A percentile compares a stretch with the other conserved stretches of the same genome.
phyloP scores from a whole-genome alignment of 345 rosid species.

The Alliaria petiolata region DNA sequence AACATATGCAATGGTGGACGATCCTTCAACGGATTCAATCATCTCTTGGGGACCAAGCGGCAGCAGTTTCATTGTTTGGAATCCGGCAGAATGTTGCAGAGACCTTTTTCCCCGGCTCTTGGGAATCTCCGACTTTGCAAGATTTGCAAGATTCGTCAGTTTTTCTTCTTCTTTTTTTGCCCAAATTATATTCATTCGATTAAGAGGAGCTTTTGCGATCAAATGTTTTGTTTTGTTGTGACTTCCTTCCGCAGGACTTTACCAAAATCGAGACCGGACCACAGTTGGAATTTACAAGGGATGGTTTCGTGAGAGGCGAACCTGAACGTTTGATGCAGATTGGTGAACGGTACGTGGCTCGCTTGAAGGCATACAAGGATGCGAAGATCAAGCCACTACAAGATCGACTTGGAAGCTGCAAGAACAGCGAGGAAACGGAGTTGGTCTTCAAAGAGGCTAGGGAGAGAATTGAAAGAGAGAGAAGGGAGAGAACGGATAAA shows the following conservation, averaged over 20 bases:
- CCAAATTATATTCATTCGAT: too few species aligned
- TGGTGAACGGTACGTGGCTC: not conserved
- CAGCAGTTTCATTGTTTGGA: constrained; percentile 65
- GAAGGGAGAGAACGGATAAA: too few species aligned
- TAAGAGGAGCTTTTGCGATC: too few species aligned
- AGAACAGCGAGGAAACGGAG: not conserved
- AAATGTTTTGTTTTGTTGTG: not conserved
- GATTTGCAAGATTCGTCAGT: constrained; percentile 12
- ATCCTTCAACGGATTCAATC: constrained; percentile 49
- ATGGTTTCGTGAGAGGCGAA: not conserved
- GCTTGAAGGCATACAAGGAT: too few species aligned
- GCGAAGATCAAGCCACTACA: not conserved
- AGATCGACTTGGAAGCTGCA: not conserved
- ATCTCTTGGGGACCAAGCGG: constrained; percentile 58
- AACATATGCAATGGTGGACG: constrained; percentile 75
- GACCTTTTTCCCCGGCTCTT: too few species aligned
- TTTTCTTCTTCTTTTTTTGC: too few species aligned
- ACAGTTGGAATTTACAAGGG: not conserved
- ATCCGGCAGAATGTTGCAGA: constrained; percentile 57
- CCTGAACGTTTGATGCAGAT: not conserved
- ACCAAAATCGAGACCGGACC: not conserved
- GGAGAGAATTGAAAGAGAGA: too few species aligned
- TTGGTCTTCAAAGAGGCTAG: too few species aligned
- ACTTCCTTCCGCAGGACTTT: not conserved
- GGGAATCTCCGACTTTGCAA: constrained; percentile 38